phyloP scores from a whole-genome alignment of 768 basidiomycete genomes.

The Ramaria sp. region DNA sequence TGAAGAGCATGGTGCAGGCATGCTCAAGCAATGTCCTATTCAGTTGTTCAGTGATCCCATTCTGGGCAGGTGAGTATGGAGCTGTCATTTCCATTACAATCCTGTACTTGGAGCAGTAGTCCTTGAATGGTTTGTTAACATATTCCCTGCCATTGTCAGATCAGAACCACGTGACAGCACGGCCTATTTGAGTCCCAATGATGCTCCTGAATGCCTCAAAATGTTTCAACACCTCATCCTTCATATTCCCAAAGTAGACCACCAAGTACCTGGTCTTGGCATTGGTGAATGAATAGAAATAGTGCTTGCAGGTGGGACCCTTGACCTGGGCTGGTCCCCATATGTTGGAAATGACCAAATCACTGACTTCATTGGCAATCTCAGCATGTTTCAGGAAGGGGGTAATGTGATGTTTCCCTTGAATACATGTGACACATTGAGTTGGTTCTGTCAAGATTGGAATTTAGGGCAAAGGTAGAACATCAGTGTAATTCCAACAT shows the following conservation, averaged over 20 bases:
- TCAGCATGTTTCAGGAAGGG: background rate
- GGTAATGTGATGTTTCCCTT: background rate
- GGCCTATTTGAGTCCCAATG: background rate
- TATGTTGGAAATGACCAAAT: background rate
- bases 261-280: background rate
- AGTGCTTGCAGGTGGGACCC: background rate
- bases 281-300: background rate
- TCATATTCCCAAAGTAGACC: background rate
- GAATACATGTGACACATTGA: background rate
- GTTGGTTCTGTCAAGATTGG: too few species aligned
- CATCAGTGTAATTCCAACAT: too few species aligned
- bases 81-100: conserved; percentile 23
- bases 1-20: background rate
- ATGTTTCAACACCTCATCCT: background rate
- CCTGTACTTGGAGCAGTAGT: conserved; percentile 16
- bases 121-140: conserved; percentile 14
- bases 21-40: background rate
- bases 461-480: too few species aligned
- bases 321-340: background rate
- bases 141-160: background rate
- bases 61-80: conserved; percentile 29
- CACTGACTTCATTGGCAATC: background rate
- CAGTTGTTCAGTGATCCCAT: conserved; percentile 16
- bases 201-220: background rate
- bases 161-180: background rate